Base-by-base conservation (phyloP, 345 rosid species). In the Aquilaria malaccensis region DNA sequence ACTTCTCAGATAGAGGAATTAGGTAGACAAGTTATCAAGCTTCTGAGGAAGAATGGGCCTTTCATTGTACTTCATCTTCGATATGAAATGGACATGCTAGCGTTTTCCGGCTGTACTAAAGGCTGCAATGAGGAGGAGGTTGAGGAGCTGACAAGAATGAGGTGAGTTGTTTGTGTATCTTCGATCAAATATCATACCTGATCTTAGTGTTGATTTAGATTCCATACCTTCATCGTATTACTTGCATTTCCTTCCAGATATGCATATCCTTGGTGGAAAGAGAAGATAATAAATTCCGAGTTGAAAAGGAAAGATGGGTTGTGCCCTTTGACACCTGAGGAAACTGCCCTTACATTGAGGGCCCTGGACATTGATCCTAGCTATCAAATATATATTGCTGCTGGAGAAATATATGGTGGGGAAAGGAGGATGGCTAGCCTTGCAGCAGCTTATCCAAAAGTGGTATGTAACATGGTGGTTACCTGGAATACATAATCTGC, bases 31-130 rank as follows among this genome's bases (percentile, higher is more conserved):
- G 88, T 95, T 15, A 81, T 91, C 68, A 77, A 62, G 55, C 88
- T 91, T 63, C 76, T 95, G 11, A 88, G 85, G 74, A 74, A 82
- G 80, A 84, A 78, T 68, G 99, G 99, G 51, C 94, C 93, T 33
- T 95, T 91, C 72, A 76, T 95, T 2, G 98, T 87, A 5, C 89
- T 91, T 32, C 99, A 95, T 67, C 96, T 95, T 43, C 75, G 99
- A 74, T 91, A 95, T 61, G 99, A 95, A 83, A 95, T 95, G 99
- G 99, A 95, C 68, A 91, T 95, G 99, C 63, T 95, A 63, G 99
- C 99, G 13, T 95, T 95, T 71, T 95, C 99, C 53, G 99, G 99
- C 58, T 95, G 99, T 67, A 77, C 83, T 37, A 91, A 91, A 52
- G 98, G 99, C 69, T 95, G 97, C 77, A 95, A 77, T 62, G 68